Conservation (phyloP, 805 yeast species). For the Candida montana region DNA sequence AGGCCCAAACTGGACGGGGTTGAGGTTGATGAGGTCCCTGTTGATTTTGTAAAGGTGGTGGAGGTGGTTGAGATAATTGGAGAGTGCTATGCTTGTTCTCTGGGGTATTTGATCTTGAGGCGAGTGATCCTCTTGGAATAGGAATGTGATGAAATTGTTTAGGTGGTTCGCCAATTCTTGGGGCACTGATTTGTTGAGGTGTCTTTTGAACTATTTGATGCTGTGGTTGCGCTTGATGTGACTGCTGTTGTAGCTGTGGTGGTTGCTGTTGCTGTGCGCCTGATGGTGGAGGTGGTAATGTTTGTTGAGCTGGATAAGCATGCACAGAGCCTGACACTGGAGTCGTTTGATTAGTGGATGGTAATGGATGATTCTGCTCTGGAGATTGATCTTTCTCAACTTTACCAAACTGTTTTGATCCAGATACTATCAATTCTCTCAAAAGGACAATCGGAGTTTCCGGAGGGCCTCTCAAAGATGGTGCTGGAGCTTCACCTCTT, state of each 20-base stretch:
- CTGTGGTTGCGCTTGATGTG: neutral
- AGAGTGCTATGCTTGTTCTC: neutral
- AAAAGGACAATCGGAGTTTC: slow-evolving; percentile 37
- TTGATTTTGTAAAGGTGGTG: slow-evolving; percentile 6
- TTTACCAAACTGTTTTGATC: slow-evolving; percentile 8
- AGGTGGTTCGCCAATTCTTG: slow-evolving; percentile 11
- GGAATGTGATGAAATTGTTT: slow-evolving; percentile 25
- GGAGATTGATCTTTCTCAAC: slow-evolving; percentile 4
- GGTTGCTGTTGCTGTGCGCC: slow-evolving; percentile 2
- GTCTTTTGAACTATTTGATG: neutral
- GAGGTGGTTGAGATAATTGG: slow-evolving; percentile 8
- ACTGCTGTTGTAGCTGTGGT: neutral
- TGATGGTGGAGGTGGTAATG: slow-evolving; percentile 1
- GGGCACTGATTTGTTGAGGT: neutral
- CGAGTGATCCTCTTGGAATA: slow-evolving; percentile 20
- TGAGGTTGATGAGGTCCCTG: slow-evolving; percentile 3
- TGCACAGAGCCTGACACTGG: slow-evolving; percentile 1
- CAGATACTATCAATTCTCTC: slow-evolving; percentile 28
- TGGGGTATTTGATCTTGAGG: slow-evolving; percentile 15
- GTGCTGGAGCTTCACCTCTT: slow-evolving; percentile 39
- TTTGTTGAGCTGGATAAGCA: neutral
- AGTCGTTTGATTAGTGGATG: slow-evolving; percentile 1
- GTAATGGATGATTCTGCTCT: slow-evolving; percentile 1
- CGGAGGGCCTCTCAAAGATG: slow-evolving; percentile 40
- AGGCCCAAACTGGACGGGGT: neutral